phyloP scores from a whole-genome alignment of 2,329 filamentous ascomycete species.

The Diplodia intermedia region DNA sequence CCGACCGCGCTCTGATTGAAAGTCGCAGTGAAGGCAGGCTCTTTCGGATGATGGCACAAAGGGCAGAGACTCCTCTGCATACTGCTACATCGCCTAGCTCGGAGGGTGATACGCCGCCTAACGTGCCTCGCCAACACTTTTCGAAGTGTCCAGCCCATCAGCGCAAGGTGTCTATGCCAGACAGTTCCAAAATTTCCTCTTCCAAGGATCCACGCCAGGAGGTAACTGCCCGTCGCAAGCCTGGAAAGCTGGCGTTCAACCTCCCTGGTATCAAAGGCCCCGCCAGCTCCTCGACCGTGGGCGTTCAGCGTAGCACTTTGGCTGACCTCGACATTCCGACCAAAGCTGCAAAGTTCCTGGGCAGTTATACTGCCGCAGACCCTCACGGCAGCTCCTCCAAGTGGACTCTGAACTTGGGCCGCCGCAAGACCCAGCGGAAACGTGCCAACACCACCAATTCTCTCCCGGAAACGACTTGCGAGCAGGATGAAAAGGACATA shows the following conservation, averaged over 20 bases:
- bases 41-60: conserved; percentile 42
- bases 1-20: conserved; percentile 51
- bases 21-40: conserved; percentile 46
- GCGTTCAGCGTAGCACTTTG: not conserved
- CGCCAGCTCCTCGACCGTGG: not conserved
- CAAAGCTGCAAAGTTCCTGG: conserved; percentile 14
- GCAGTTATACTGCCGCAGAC: not conserved
- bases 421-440: conserved; percentile 17
- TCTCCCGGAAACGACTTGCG: not conserved
- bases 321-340: not conserved
- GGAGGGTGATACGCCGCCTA: conserved; percentile 15
- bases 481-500: conserved; percentile 3
- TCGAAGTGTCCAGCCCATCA: not conserved
- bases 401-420: conserved; percentile 2
- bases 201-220: not conserved
- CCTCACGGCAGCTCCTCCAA: conserved; percentile 1
- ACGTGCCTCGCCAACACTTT: not conserved
- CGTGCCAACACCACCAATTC: conserved; percentile 14
- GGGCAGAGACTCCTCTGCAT: conserved; percentile 32
- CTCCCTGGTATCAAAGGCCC: not conserved
- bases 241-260: conserved; percentile 1
- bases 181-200: not conserved
- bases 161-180: conserved; percentile 15
- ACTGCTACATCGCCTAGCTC: not conserved
- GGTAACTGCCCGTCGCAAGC: not conserved